phyloP scores from a whole-genome alignment of 768 basidiomycete genomes.

The Boletus rufocinnamomeus region DNA sequence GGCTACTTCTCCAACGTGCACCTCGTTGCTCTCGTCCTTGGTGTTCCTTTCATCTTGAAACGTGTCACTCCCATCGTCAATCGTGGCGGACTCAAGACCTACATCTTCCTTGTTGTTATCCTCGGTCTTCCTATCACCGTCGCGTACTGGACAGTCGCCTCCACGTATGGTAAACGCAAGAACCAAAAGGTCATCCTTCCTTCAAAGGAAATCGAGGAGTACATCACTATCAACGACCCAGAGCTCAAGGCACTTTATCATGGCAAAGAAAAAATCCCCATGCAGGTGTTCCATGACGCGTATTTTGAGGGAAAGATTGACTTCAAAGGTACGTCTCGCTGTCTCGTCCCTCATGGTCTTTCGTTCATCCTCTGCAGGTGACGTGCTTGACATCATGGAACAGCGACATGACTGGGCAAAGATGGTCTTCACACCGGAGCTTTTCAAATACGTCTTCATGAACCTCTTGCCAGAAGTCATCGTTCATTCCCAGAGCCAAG shows the following conservation, averaged over 20 bases:
- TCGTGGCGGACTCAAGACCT: slow-evolving; percentile 83
- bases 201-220: slow-evolving; percentile 82
- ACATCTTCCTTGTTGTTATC: slow-evolving; percentile 75
- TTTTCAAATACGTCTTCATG: slow-evolving; percentile 92
- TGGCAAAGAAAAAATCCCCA: slow-evolving; percentile 90
- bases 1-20: slow-evolving; percentile 81
- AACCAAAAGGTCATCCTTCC: slow-evolving; percentile 88
- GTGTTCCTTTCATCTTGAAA: slow-evolving; percentile 84
- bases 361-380: slow-evolving; percentile 51
- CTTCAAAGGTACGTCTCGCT: slow-evolving; percentile 72
- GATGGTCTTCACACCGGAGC: slow-evolving; percentile 85
- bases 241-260: slow-evolving; percentile 79
- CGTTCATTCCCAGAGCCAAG: slow-evolving; percentile 86
- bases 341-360: neutral
- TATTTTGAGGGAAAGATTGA: slow-evolving; percentile 97
- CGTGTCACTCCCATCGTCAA: slow-evolving; percentile 78
- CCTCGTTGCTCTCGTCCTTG: slow-evolving; percentile 73
- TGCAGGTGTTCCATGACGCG: slow-evolving; percentile 97
- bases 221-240: slow-evolving; percentile 86
- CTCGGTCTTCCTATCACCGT: slow-evolving; percentile 77
- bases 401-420: slow-evolving; percentile 95
- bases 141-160: slow-evolving; percentile 89
- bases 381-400: slow-evolving; percentile 92
- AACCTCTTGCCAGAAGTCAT: slow-evolving; percentile 92
- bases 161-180: slow-evolving; percentile 74